phyloP scores from a whole-genome alignment of 2,329 filamentous ascomycete genomes.

The Seiridium unicorne region DNA sequence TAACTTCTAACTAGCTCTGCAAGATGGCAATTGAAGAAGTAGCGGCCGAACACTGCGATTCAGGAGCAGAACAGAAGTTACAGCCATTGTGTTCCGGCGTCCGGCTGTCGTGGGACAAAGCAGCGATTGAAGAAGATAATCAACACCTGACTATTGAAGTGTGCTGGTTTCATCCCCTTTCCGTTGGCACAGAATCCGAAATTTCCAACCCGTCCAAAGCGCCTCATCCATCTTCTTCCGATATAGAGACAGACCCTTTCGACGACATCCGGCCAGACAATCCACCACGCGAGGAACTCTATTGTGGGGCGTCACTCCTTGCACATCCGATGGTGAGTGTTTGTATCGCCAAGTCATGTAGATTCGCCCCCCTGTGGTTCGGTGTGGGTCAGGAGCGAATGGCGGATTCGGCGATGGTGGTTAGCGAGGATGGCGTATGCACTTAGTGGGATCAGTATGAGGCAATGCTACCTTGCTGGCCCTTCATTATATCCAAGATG shows the following conservation, averaged over 20 bases:
- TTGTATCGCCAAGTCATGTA: not conserved
- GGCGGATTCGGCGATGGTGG: not conserved
- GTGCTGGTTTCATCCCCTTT: too few relatives aligned
- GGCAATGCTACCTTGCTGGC: not conserved
- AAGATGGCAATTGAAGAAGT: too few relatives aligned
- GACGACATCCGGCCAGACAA: not conserved
- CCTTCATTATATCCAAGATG: not conserved
- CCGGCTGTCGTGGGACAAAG: too few relatives aligned
- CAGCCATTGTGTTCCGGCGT: too few relatives aligned
- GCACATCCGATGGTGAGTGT: not conserved
- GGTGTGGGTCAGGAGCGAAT: not conserved
- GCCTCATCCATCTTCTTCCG: too few relatives aligned
- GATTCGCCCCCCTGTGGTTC: not conserved
- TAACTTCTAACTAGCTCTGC: too few relatives aligned
- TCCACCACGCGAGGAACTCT: not conserved
- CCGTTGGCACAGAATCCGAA: too few relatives aligned
- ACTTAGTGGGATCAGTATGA: not conserved
- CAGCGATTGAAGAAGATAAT: too few relatives aligned
- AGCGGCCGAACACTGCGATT: too few relatives aligned
- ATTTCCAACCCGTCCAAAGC: too few relatives aligned
- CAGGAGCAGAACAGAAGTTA: too few relatives aligned
- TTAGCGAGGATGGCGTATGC: not conserved
- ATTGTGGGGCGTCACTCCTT: not conserved
- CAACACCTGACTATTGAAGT: too few relatives aligned
- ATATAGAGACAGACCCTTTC: not conserved